Evolutionary conservation across 495 filamentous ascomycete genomes (phyloP).

Genomic region (Penicillium fimorum): DNA sequence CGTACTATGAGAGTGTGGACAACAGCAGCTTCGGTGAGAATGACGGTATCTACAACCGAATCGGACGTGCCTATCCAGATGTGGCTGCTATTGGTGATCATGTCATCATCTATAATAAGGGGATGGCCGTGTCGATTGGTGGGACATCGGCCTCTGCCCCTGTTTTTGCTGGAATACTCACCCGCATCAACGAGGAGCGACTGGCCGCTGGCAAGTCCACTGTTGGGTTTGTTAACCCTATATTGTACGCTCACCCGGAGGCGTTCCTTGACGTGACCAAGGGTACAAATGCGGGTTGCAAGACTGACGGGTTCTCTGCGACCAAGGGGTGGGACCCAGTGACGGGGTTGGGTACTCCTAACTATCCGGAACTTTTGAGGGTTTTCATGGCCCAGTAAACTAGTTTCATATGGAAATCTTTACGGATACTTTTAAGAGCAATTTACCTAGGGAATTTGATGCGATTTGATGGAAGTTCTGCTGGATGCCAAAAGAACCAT

Average conservation of each 20-base stretch:
- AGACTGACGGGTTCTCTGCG: slow-evolving; percentile 52
- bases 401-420: too few relatives aligned
- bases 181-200: slow-evolving; percentile 62
- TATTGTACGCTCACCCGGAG: slow-evolving; percentile 59
- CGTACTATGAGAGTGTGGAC: slow-evolving; percentile 37
- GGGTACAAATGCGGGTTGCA: slow-evolving; percentile 60
- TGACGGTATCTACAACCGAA: slow-evolving; percentile 56
- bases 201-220: slow-evolving; percentile 53
- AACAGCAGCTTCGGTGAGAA: slow-evolving; percentile 43
- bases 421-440: background rate
- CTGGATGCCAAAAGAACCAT: background rate
- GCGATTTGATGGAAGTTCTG: background rate
- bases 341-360: slow-evolving; percentile 59
- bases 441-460: background rate
- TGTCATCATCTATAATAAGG: slow-evolving; percentile 47
- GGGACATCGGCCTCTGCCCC: slow-evolving; percentile 62
- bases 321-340: slow-evolving; percentile 63
- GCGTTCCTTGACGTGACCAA: slow-evolving; percentile 60
- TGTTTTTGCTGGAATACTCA: slow-evolving; percentile 56
- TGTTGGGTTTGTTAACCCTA: slow-evolving; percentile 61
- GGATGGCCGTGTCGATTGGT: slow-evolving; percentile 40
- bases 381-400: slow-evolving; percentile 37
- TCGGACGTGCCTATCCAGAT: slow-evolving; percentile 64
- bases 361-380: slow-evolving; percentile 50
- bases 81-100: slow-evolving; percentile 63